phyloP scores from a whole-genome alignment of 2,329 filamentous ascomycete species.

The Fusarium robinianum region DNA sequence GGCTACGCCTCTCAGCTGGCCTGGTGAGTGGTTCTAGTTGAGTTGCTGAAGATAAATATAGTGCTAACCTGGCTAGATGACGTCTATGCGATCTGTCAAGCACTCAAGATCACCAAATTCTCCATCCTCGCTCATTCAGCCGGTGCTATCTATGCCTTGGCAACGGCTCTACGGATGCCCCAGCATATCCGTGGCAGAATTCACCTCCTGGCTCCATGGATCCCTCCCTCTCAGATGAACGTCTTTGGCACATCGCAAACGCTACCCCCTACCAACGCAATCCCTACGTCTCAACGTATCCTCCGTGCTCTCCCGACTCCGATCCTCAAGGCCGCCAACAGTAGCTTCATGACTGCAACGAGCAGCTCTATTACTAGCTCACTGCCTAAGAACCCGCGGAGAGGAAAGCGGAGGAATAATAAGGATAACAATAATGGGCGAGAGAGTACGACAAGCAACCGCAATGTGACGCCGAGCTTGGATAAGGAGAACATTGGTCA shows the following conservation, averaged over 20 bases:
- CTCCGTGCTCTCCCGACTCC: constrained; percentile 87
- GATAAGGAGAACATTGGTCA: constrained; percentile 57
- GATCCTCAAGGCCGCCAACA: constrained; percentile 91
- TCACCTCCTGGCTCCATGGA: constrained; percentile 94
- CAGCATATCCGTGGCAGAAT: constrained; percentile 94
- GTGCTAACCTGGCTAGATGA: constrained; percentile 57
- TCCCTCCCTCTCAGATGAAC: constrained; percentile 91
- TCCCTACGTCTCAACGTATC: constrained; percentile 90
- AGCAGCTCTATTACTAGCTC: constrained; percentile 83
- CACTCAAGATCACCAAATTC: constrained; percentile 91
- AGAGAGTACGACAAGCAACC: constrained; percentile 43
- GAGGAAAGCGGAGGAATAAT: constrained; percentile 62
- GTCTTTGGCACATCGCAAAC: constrained; percentile 74
- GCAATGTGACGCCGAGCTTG: constrained; percentile 44
- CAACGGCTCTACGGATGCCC: constrained; percentile 92
- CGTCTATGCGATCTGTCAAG: constrained; percentile 90
- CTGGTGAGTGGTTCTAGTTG: constrained; percentile 62
- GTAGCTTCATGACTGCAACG: constrained; percentile 90
- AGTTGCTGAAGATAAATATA: accelerated
- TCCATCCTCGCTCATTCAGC: constrained; percentile 95
- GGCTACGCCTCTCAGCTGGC: constrained; percentile 89
- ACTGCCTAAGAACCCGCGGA: constrained; percentile 67
- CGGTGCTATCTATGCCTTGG: constrained; percentile 95
- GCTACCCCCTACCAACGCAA: constrained; percentile 77
- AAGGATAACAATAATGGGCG: constrained; percentile 48